Evolutionary conservation across 306 rosid species (phyloP), one percentile per base, ranked within the genome.

Genomic region (Quercus berberidifolia): DNA sequence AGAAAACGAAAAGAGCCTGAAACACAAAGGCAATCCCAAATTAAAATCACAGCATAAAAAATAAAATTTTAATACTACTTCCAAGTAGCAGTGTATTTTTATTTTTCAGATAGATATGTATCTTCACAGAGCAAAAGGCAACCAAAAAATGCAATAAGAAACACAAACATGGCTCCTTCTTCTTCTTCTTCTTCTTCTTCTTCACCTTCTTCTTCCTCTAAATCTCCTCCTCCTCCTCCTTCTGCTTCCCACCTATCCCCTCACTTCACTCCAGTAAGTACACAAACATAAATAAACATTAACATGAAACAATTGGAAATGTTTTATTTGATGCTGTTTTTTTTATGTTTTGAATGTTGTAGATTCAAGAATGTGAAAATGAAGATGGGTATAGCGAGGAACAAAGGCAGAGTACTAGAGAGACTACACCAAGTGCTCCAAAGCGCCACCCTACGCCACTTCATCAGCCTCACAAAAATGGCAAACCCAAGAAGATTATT

Each of bases 291-390:
- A 5, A 41, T 41, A 41, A 41, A 41, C 46, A 8, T 8, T 41
- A 41, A 41, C 46, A 41, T 0, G 11, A 41, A 41, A 41, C 46
- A 41, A 28, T 14, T 69, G 26, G 67, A 25, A 54, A 74, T 3
- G 12, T 67, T 74, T 38, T 26, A 2, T 30, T 26, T 83, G 5
- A 54, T 30, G 55, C 65, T 64, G 49, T 55, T 63, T 17, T 21
- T 26, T 38, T 52, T 46, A 0, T 67, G 17, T 41, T 57, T 76
- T 59, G 21, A 7, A 7, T 41, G 77, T 67, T 82, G 89, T 90
- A 94, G 99, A 93, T 96, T 90, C 94, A 86, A 49, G 96, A 76
- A 33, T 68, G 85, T 9, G 83, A 77, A 12, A 81, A 49, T n/a
- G 91, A 91, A 77, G 93, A 84, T 65, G 86, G 74, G 9, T 78